Base-by-base conservation (phyloP, 345 rosid species). In the Aegle marmelos region DNA sequence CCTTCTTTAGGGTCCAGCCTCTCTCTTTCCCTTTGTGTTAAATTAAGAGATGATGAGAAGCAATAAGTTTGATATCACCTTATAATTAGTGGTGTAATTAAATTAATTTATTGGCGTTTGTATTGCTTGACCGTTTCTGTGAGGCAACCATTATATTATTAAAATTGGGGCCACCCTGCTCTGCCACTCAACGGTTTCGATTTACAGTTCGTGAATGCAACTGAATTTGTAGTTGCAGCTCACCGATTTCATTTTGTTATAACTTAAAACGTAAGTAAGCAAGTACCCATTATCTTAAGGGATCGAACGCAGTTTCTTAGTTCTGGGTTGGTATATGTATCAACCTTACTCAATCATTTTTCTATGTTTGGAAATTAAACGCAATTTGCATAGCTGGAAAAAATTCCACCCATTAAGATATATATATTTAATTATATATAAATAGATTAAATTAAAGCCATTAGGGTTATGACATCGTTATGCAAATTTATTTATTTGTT, bases 141-240 rank as follows among this genome's bases (percentile, higher is more conserved):
- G 36, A 63, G 56, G 76, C 71, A 69, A 68, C 70, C 25, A 69
- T 53, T 53, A 53, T 53, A 48, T 13, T 25, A 53, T 79, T 45
- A 10, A 45, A 45, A 21, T 41, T 50, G 72, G 76, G 80, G 41
- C 78, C 65, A 41, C 68, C 48, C 57, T 22, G 17, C 13, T 11
- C 50, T 3, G 50, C 50, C 50, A 11, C 17, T 56, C 28, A 27
- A 67, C 82, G 84, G 76, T 75, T 76, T 72, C 62, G 66, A 70
- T 37, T 79, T 79, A 65, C 65, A 16, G 30, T 70, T 65, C 57
- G 22, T 37, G 41, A 10, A 37, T 37, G 41, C 41, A 37, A 8
- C 7, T 37, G 10, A 37, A 37, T 37, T 37, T 37, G 41, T 37
- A 37, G 41, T 37, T 37, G 41, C 8, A 37, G 41, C 10, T 7